These are phyloP conservation scores for Acacia crassicarpa DNA, from an alignment of 306 rosid genomes.

Conservation along the genomic window DNA sequence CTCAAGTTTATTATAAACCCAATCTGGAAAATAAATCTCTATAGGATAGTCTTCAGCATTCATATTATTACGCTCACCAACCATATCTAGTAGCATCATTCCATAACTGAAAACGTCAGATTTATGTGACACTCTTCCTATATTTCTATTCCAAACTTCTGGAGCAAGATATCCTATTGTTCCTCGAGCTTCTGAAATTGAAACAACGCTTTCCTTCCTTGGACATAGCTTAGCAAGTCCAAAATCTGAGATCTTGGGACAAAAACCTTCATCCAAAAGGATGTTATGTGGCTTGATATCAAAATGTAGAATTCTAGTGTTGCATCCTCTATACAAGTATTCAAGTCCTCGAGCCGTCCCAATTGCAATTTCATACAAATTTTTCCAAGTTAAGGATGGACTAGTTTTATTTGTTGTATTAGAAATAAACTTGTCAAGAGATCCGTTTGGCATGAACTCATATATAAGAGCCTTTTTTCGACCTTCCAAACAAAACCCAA, in stretches of 20 bases:
- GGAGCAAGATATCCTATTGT: conserved; percentile 27
- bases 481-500: conserved; percentile 35
- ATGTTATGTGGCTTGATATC: conserved; percentile 42
- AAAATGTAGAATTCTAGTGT: conserved; percentile 30
- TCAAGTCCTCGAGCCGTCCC: conserved; percentile 35
- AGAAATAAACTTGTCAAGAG: conserved; percentile 28
- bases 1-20: conserved; percentile 22
- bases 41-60: not conserved
- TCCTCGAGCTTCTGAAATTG: conserved; percentile 30
- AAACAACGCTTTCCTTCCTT: conserved; percentile 32
- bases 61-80: conserved; percentile 26
- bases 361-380: conserved; percentile 17
- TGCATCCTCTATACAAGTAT: conserved; percentile 36
- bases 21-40: conserved; percentile 27
- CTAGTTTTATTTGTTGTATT: not conserved
- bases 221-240: conserved; percentile 40
- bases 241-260: conserved; percentile 36
- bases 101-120: conserved; percentile 31
- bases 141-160: conserved; percentile 4
- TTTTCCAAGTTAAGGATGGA: conserved; percentile 3
- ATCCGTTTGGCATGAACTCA: conserved; percentile 36
- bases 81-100: conserved; percentile 12
- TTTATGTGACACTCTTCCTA: conserved; percentile 26
- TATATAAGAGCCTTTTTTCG: conserved; percentile 30
- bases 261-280: conserved; percentile 31